Evolutionary conservation across 768 basidiomycete species (phyloP).

Genomic region (Rhizopogon rudus): DNA sequence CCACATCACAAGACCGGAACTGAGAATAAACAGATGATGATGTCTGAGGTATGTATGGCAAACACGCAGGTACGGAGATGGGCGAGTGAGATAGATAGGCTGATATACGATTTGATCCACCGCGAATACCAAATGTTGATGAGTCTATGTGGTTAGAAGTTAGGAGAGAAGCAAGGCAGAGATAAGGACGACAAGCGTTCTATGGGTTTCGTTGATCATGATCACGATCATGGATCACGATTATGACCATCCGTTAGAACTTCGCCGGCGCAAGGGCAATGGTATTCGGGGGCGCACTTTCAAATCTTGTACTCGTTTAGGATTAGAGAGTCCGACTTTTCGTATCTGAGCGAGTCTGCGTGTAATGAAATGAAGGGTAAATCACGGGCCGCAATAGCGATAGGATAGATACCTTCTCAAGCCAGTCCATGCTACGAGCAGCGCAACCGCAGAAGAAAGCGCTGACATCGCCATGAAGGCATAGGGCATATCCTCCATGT

Average conservation of each 20-base stretch:
- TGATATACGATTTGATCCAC: conserved; percentile 10
- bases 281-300: conserved; percentile 29
- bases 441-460: conserved; percentile 51
- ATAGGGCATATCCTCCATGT: conserved; percentile 66
- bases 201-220: conserved; percentile 3
- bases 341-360: conserved; percentile 40
- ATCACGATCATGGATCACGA: conserved; percentile 18
- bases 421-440: conserved; percentile 60
- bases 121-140: not conserved
- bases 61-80: conserved; percentile 10
- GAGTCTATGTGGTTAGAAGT: not conserved
- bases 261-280: conserved; percentile 34
- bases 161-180: conserved; percentile 1
- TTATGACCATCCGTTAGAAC: conserved; percentile 37
- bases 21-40: conserved; percentile 4
- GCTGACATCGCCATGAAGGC: conserved; percentile 70
- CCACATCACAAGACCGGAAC: conserved; percentile 5
- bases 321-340: conserved; percentile 37
- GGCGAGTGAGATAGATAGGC: conserved; percentile 6
- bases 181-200: conserved; percentile 7
- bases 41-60: conserved; percentile 7
- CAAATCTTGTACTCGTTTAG: conserved; percentile 11
- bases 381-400: conserved; percentile 11
- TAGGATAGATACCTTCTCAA: conserved; percentile 46
- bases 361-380: conserved; percentile 3